phyloP scores from a whole-genome alignment of 495 filamentous ascomycete species.

The Aspergillus saccharolyticus region DNA sequence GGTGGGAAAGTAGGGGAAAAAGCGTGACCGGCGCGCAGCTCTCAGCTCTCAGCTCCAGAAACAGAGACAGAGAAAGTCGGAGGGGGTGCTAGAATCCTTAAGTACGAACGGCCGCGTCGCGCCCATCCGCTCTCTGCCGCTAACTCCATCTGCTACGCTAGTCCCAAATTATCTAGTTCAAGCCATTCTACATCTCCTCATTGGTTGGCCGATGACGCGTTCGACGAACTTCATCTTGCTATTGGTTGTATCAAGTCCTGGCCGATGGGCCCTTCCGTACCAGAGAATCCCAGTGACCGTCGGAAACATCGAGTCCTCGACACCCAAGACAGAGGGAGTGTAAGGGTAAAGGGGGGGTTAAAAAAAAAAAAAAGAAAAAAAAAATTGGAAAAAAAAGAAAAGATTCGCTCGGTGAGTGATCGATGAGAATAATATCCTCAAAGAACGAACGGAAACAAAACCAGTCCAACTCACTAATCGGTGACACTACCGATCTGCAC shows the following conservation, averaged over 20 bases:
- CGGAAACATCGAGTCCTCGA: slow-evolving; percentile 21
- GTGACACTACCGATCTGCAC: slow-evolving; percentile 6
- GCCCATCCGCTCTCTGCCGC: slow-evolving; percentile 31
- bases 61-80: slow-evolving; percentile 41
- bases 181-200: slow-evolving; percentile 28
- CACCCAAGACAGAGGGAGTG: not conserved
- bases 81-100: slow-evolving; percentile 49
- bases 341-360: too few relatives aligned
- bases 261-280: slow-evolving; percentile 19
- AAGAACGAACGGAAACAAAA: not conserved
- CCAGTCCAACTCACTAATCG: not conserved
- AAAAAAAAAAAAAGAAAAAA: slow-evolving; percentile 14
- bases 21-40: slow-evolving; percentile 25
- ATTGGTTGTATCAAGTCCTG: slow-evolving; percentile 16
- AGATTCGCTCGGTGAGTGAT: slow-evolving; percentile 5
- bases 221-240: slow-evolving; percentile 14
- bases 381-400: slow-evolving; percentile 15
- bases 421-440: not conserved
- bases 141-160: slow-evolving; percentile 41
- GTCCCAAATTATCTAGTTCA: slow-evolving; percentile 32
- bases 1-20: slow-evolving; percentile 26
- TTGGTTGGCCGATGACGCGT: slow-evolving; percentile 31
- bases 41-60: slow-evolving; percentile 31
- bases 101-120: slow-evolving; percentile 44
- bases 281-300: slow-evolving; percentile 22